Conservation (phyloP, 176 grass and related monocot species). For the maize (Zea mays) region Zm-B73-REFERENCE-NAM-5.0 NC_050097.1:103225501-103226000, state of each 20-base stretch:
- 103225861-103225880: too few relatives aligned
- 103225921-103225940: too few relatives aligned
- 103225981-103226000: too few relatives aligned
- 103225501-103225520: constrained; percentile 39
- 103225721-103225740: constrained; percentile 62
- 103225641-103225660: constrained; percentile 11
- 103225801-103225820: too few relatives aligned
- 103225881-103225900: too few relatives aligned
- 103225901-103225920: too few relatives aligned
- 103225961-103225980: too few relatives aligned
- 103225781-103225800: too few relatives aligned
- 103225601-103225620: constrained; percentile 47
- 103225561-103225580: constrained; percentile 69
- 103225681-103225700: constrained; percentile 73
- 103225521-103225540: not conserved
- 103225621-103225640: constrained; percentile 55
- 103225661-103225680: constrained; percentile 82
- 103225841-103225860: too few relatives aligned
- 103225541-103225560: constrained; percentile 55
- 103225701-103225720: constrained; percentile 76
- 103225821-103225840: too few relatives aligned
- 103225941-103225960: too few relatives aligned
- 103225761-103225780: not conserved
- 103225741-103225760: constrained; percentile 36
- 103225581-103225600: constrained; percentile 47